These are phyloP conservation scores for Sindora glabra DNA, from an alignment of 306 rosid genomes.

Conservation along the genomic window DNA sequence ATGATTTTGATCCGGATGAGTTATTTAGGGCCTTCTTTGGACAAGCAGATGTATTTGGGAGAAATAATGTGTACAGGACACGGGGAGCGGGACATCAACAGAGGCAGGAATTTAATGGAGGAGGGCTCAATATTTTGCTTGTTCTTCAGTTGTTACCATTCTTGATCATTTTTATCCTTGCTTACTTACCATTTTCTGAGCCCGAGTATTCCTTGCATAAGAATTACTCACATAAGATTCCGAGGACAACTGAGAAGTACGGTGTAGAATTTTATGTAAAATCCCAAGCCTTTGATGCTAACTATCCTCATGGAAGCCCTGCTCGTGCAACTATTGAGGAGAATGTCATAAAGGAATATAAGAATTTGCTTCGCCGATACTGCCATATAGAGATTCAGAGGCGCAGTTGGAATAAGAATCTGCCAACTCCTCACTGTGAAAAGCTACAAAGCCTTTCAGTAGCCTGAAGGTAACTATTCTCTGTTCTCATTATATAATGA, in stretches of 20 bases:
- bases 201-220: constrained; percentile 62
- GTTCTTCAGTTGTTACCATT: constrained; percentile 68
- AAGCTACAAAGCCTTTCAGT: constrained; percentile 46
- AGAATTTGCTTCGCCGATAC: constrained; percentile 59
- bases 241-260: constrained; percentile 43
- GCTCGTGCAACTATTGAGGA: constrained; percentile 62
- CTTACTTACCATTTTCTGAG: constrained; percentile 79
- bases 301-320: constrained; percentile 65
- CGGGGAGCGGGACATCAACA: constrained; percentile 40
- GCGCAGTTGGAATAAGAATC: constrained; percentile 73
- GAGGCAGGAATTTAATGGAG: constrained; percentile 57
- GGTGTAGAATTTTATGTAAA: constrained; percentile 72
- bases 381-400: constrained; percentile 81
- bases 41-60: constrained; percentile 51
- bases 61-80: constrained; percentile 45
- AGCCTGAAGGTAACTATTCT: constrained; percentile 47
- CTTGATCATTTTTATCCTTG: constrained; percentile 58
- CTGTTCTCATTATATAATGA: background rate
- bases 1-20: constrained; percentile 84
- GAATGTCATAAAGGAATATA: constrained; percentile 56
- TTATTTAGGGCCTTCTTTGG: constrained; percentile 86
- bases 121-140: constrained; percentile 52
- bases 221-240: constrained; percentile 55
- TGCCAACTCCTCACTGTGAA: constrained; percentile 75
- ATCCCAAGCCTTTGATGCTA: constrained; percentile 48